phyloP scores from a whole-genome alignment of 257 asterid species.

The Solanum lycopersicoides region DNA sequence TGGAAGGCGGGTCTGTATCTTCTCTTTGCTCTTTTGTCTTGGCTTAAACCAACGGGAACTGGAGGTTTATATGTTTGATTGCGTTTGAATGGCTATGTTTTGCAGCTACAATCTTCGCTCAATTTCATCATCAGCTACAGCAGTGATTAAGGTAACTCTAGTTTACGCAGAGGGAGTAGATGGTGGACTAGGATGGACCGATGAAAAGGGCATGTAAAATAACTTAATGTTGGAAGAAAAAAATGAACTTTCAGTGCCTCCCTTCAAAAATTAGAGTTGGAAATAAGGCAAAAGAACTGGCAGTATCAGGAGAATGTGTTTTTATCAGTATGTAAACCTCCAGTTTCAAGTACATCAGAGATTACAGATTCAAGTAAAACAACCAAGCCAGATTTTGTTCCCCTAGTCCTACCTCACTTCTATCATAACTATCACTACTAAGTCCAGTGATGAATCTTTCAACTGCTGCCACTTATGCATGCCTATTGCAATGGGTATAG shows the following conservation, averaged over 20 bases:
- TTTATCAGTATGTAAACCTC: background rate
- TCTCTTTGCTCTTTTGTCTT: background rate
- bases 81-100: slow-evolving; percentile 2
- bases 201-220: background rate
- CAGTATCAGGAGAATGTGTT: background rate
- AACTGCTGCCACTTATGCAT: background rate
- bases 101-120: slow-evolving; percentile 95
- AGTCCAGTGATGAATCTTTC: background rate
- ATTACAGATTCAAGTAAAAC: background rate
- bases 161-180: background rate
- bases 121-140: slow-evolving; percentile 85
- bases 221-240: background rate
- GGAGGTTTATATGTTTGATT: background rate
- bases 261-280: background rate
- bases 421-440: slow-evolving; percentile 1
- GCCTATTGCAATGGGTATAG: background rate
- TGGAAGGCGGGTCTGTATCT: slow-evolving; percentile 91
- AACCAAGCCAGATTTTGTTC: background rate
- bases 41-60: background rate
- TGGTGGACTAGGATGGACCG: background rate
- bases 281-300: background rate
- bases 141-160: slow-evolving; percentile 71
- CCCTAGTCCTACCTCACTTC: background rate
- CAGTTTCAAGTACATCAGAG: background rate
- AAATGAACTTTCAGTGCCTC: background rate